A percentile compares a stretch with the other conserved stretches of the same genome.
Conservation (phyloP, 177 flowering plant species). For the Vitis hybrid region DNA sequence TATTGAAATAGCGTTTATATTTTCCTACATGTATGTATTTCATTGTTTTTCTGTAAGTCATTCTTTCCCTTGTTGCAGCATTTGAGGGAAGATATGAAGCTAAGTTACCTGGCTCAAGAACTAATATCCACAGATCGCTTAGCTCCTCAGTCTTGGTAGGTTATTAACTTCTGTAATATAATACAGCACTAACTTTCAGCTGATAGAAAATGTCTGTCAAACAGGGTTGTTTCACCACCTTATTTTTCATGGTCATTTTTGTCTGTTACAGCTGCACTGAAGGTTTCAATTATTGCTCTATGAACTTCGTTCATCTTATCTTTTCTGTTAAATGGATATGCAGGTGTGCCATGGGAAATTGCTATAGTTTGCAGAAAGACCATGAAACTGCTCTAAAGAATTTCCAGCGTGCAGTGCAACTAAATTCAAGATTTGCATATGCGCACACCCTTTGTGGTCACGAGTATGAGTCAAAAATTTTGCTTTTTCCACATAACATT, state of each 20-base stretch:
- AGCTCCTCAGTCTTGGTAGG: slow-evolving; percentile 96
- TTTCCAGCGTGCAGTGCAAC: slow-evolving; percentile 89
- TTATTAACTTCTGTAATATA: slow-evolving; percentile 5
- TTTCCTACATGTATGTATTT: background rate
- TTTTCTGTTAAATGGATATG: slow-evolving; percentile 16
- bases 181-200: background rate
- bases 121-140: slow-evolving; percentile 86
- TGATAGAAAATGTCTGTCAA: too few species aligned
- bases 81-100: slow-evolving; percentile 96
- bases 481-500: slow-evolving; percentile 1
- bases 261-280: background rate
- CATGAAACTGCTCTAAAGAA: slow-evolving; percentile 95
- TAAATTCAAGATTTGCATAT: slow-evolving; percentile 86
- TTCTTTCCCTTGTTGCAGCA: slow-evolving; percentile 53
- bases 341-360: slow-evolving; percentile 99
- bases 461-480: slow-evolving; percentile 54
- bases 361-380: slow-evolving; percentile 97
- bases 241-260: too few species aligned
- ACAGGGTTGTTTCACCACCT: too few species aligned
- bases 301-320: background rate
- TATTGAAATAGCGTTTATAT: background rate
- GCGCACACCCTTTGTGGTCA: slow-evolving; percentile 98
- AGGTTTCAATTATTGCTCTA: background rate
- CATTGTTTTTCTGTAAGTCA: background rate
- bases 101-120: slow-evolving; percentile 95